Percentiles rank a stretch among this genome's conserved stretches.
phyloP scores from a whole-genome alignment of 2,329 filamentous ascomycete species.

The Madurella mycetomatis region DNA sequence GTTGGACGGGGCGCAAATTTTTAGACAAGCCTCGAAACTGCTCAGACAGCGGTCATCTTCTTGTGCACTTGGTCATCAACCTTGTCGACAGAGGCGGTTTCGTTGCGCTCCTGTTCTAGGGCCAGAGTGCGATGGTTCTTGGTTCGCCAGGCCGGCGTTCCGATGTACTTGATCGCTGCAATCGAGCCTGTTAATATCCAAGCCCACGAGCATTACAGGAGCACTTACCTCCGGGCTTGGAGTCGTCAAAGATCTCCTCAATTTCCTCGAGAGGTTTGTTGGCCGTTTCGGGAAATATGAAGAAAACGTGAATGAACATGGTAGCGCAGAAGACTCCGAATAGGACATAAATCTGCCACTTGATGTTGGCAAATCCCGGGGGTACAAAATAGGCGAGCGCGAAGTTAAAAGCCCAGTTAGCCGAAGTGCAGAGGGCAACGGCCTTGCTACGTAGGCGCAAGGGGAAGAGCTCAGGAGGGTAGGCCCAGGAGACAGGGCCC shows the following conservation, averaged over 20 bases:
- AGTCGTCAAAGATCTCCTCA: conserved; percentile 33
- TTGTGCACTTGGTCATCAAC: conserved; percentile 24
- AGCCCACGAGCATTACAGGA: background rate
- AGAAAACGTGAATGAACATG: conserved; percentile 34
- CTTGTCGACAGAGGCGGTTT: conserved; percentile 35
- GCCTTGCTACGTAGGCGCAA: conserved; percentile 38
- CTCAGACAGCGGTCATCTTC: background rate
- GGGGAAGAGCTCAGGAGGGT: conserved; percentile 45
- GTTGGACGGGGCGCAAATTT: too few species aligned
- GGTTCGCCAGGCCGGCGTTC: conserved; percentile 41
- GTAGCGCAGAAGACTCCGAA: conserved; percentile 33
- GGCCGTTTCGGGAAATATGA: conserved; percentile 34
- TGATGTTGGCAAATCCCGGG: conserved; percentile 35
- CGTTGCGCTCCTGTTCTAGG: conserved; percentile 32
- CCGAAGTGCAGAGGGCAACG: conserved; percentile 32
- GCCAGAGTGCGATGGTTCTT: conserved; percentile 33
- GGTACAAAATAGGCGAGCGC: conserved; percentile 38
- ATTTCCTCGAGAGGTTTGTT: conserved; percentile 35
- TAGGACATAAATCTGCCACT: conserved; percentile 34
- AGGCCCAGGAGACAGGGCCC: conserved; percentile 43
- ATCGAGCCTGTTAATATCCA: background rate
- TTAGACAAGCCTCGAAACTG: too few species aligned
- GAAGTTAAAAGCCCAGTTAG: conserved; percentile 40
- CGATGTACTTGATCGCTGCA: conserved; percentile 35
- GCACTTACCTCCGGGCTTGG: conserved; percentile 28